Base-by-base conservation (phyloP, 176 grass and related monocot species). In the Ensete ventricosum region DNA sequence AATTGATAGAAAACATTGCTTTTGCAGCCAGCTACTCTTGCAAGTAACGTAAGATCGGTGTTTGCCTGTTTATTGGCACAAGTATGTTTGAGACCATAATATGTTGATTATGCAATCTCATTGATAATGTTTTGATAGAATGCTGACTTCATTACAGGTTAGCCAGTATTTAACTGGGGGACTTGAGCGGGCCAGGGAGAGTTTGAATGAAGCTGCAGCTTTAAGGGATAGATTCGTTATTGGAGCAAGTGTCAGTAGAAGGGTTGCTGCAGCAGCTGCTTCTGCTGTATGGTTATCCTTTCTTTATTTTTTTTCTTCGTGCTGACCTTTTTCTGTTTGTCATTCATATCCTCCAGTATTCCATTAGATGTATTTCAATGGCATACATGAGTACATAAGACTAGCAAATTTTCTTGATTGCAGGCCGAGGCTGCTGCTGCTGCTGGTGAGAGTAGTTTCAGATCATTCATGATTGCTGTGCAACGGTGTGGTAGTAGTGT, bases 81-180 rank as follows among this genome's bases (percentile, higher is more conserved):
- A 94, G 95, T 93, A 89, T 91, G 95, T 87, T 70, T 11, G 8
- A 9, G 34, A 21, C 43, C 43, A 52, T 20, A 81, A 65, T 63
- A 54, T 59, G 9, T 70, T 70, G 55, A 43, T 34, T 70, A 29
- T 58, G 14, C 14, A 54, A 79, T 57, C 10, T 79, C 14, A n/a
- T 2, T 70, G 11, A 79, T 55, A 14, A 22, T 79, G 48, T 11
- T 19, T 20, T 43, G 0, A n/a, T 22, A 12, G 26, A 69, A 50
- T 50, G 7, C 14, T 50, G 27, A 51, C 11, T 74, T 73, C 10
- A 74, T 82, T 75, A 73, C 76, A 99, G 95, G 80, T 91, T 50
- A 99, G 95, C 70, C 88, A 86, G 84, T 99, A 99, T 84, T 85
- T 99, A 83, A 99, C 95, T 57, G 88, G 91, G 82, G 95, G 95